Conservation (phyloP, 257 asterid species). For the Solanum arcanum region DNA sequence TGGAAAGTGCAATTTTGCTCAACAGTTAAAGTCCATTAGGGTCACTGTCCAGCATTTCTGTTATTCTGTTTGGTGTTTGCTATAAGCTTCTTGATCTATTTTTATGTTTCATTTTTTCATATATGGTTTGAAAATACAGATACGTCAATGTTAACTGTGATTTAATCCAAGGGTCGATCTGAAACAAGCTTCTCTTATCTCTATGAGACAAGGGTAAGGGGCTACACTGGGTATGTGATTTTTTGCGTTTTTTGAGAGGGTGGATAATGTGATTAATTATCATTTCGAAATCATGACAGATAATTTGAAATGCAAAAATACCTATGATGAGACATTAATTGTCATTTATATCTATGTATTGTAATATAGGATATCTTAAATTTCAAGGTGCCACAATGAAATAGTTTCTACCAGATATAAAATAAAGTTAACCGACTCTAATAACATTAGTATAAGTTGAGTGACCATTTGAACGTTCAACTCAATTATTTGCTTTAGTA, state of each 20-base stretch:
- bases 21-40: background rate
- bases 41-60: background rate
- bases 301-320: too few species aligned
- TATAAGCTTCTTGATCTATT: background rate
- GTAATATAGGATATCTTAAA: background rate
- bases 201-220: background rate
- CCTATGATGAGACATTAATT: too few species aligned
- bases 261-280: background rate
- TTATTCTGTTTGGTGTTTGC: background rate
- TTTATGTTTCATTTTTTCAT: background rate
- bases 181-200: background rate
- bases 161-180: background rate
- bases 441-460: background rate
- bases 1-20: background rate
- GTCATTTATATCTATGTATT: too few species aligned
- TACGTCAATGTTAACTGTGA: background rate
- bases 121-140: background rate
- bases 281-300: background rate
- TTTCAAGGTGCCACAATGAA: background rate
- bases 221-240: background rate
- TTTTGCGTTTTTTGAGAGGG: background rate
- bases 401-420: background rate
- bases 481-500: background rate
- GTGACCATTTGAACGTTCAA: background rate
- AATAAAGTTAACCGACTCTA: background rate